phyloP scores from a whole-genome alignment of 805 yeast species.

The Wickerhamiella alocasiicola region DNA sequence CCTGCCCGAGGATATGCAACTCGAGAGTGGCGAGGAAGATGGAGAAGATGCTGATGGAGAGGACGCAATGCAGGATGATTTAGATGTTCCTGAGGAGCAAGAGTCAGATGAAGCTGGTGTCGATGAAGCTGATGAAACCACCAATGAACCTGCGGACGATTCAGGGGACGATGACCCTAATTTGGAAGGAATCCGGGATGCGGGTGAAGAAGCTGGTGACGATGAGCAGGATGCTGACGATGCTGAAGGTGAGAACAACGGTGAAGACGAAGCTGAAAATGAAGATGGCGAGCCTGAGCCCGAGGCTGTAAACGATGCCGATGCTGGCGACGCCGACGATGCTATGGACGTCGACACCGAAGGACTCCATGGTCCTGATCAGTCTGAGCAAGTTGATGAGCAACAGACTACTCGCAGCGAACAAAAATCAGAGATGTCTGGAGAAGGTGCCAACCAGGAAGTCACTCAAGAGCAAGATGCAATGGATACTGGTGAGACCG shows the following conservation, averaged over 20 bases:
- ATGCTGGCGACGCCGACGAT: conserved; percentile 20
- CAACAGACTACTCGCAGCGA: conserved; percentile 22
- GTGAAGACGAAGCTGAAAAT: conserved; percentile 23
- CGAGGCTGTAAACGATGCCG: conserved; percentile 24
- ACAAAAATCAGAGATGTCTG: conserved; percentile 34
- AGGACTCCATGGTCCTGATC: conserved; percentile 61
- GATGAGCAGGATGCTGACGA: conserved; percentile 25
- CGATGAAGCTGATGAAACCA: conserved; percentile 18
- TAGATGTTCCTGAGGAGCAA: conserved; percentile 21
- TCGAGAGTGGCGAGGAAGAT: conserved; percentile 67
- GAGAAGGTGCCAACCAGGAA: conserved; percentile 48
- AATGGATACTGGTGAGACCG: conserved; percentile 41
- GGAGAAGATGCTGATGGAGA: conserved; percentile 28
- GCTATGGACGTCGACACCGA: conserved; percentile 33
- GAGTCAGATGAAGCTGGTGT: conserved; percentile 20
- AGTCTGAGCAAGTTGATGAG: conserved; percentile 38
- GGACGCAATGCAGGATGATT: conserved; percentile 25
- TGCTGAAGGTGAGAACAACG: conserved; percentile 26
- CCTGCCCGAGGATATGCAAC: conserved; percentile 80
- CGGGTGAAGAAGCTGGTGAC: conserved; percentile 19
- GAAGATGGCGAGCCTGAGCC: conserved; percentile 25
- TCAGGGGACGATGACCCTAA: conserved; percentile 20
- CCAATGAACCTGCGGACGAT: conserved; percentile 20
- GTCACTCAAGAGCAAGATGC: conserved; percentile 25
- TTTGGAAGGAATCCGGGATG: conserved; percentile 17